Base-by-base conservation (phyloP, 371 early-diverging fungal species). In the Smittium mucronatum region DNA sequence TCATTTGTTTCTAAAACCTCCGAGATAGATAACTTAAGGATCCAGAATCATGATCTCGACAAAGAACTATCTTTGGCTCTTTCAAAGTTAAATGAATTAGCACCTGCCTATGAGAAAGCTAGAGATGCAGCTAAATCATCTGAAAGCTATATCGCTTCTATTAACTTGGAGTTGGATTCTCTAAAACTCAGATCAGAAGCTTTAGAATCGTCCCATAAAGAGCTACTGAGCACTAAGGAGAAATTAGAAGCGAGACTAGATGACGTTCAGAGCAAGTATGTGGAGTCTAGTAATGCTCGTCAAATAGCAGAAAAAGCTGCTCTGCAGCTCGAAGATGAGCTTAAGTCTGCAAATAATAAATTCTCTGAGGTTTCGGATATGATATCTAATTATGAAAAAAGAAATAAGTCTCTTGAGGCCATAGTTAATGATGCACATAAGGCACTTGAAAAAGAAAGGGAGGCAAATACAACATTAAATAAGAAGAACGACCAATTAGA, bases 301-400 rank as follows among this genome's bases (percentile, higher is more conserved):
- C 80, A 80, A 57, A 85, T 84, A 26, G 83, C 88, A 34, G 85
- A 87, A 70, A 79, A 84, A 69, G 72, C 81, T 84, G 70, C 84
- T 81, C 58, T 88, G 85, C 81, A 81, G 70, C 77, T 90, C 21
- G 93, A 92, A 60, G 91, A 93, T 63, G 79, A 84, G 64, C 83
- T 88, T 69, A 76, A 78, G 34, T 64, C 79, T 29, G 82, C 84
- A 11, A 82, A 80, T 33, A 88, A 87, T 34, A 84, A 84, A 57
- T 79, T 86, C 16, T 77, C 83, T 25, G 85, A 89, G 63, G 83
- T 87, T 36, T 88, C 89, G 69, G 79, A 83, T 34, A 74, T 73
- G 61, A 75, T 81, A 21, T 67, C 75, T 5, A 83, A 81, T n/a
- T 64, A 78, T 1, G 78, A 80, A 28, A 78, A 75, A 34, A 85